A percentile compares a stretch with the other conserved stretches of the same genome.
Conservation (phyloP, 78 protist genomes). For the Thecamonas trahens region DNA sequence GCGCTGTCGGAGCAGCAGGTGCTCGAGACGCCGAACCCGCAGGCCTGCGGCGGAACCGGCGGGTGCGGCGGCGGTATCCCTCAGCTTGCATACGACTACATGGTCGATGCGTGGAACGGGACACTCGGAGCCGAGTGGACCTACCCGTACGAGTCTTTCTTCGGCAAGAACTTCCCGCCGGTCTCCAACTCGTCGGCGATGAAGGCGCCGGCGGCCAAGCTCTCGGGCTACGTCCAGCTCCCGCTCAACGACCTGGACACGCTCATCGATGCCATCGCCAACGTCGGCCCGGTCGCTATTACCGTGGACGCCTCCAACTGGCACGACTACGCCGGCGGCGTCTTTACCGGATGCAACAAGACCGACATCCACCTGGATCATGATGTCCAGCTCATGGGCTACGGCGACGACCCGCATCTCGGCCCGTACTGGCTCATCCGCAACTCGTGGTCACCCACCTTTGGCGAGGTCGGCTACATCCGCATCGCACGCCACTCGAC, state of each 20-base stretch:
- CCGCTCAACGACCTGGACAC: slow-evolving; percentile 19
- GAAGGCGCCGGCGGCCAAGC: not conserved
- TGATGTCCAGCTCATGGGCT: slow-evolving; percentile 19
- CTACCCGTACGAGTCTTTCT: slow-evolving; percentile 21
- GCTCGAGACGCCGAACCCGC: slow-evolving; percentile 21
- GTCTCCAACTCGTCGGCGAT: no score
- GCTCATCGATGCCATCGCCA: slow-evolving; percentile 20
- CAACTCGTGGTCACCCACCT: slow-evolving; percentile 25
- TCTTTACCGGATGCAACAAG: slow-evolving; percentile 29
- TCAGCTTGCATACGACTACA: slow-evolving; percentile 21
- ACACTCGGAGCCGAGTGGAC: slow-evolving; percentile 18
- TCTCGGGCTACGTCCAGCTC: slow-evolving; percentile 23
- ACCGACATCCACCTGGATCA: slow-evolving; percentile 17
- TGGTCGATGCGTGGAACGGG: not conserved
- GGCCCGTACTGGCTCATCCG: slow-evolving; percentile 37
- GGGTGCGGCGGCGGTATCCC: slow-evolving; percentile 33
- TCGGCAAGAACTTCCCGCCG: not conserved
- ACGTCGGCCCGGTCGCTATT: slow-evolving; percentile 30
- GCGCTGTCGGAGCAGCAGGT: slow-evolving; percentile 27
- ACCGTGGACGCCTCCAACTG: slow-evolving; percentile 20
- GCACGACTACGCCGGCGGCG: slow-evolving; percentile 23
- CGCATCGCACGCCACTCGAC: not conserved
- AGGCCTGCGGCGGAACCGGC: slow-evolving; percentile 38
- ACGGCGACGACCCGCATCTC: not conserved
- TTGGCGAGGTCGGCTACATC: slow-evolving; percentile 42